Percentiles rank a stretch among this genome's conserved stretches.
These are phyloP conservation scores for Dactylellina sp. DNA, from an alignment of 2,329 filamentous ascomycete genomes.

Conservation along the genomic window DNA sequence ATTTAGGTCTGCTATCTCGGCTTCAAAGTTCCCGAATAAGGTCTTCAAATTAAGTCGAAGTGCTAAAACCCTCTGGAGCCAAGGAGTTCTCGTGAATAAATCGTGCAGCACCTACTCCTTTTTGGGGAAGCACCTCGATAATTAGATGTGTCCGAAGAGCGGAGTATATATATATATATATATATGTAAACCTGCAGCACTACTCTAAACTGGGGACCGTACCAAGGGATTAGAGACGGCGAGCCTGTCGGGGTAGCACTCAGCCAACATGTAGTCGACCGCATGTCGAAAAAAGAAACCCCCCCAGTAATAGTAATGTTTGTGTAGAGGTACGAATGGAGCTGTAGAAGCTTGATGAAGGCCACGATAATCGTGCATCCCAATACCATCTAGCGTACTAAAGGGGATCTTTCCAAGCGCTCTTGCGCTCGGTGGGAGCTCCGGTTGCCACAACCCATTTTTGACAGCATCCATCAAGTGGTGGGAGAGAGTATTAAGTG, in stretches of 20 bases:
- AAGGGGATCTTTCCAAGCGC: not conserved
- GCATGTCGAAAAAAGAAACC: not conserved
- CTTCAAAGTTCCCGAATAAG: not conserved
- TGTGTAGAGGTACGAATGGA: not conserved
- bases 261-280: not conserved
- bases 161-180: conserved; percentile 11
- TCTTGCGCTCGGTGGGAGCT: not conserved
- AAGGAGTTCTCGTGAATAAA: not conserved
- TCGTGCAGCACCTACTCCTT: conserved; percentile 15
- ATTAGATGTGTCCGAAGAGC: no score
- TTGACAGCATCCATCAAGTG: not conserved
- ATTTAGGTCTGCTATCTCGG: not conserved
- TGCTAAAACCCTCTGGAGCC: conserved; percentile 3
- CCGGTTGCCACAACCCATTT: not conserved
- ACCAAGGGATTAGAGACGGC: not conserved
- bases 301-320: not conserved
- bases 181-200: no score
- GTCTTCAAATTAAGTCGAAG: conserved; percentile 4
- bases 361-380: not conserved
- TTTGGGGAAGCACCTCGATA: not conserved
- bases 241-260: not conserved
- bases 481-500: no score
- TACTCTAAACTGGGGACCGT: not conserved
- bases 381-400: not conserved
- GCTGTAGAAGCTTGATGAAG: no score